Conservation (phyloP, 768 basidiomycete species). For the Termitomyces sp. region DNA sequence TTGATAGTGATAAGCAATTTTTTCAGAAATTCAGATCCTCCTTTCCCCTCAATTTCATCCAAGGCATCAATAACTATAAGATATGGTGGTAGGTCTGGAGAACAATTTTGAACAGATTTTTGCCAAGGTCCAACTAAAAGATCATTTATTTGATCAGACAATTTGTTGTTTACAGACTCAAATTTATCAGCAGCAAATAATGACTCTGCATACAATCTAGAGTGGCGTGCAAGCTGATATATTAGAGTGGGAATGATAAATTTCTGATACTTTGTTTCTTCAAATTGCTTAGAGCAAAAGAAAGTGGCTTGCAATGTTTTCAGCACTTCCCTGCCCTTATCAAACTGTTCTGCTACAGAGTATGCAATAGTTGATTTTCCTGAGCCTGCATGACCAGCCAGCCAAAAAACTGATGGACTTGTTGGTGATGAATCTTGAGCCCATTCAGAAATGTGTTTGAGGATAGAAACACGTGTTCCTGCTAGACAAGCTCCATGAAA, state of each 20-base stretch:
- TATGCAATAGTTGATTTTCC: neutral
- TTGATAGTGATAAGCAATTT: neutral
- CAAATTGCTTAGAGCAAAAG: neutral
- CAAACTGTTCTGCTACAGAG: neutral
- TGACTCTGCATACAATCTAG: neutral
- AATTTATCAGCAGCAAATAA: neutral
- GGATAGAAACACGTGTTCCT: neutral
- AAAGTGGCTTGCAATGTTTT: too few relatives aligned
- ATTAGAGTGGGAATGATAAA: conserved; percentile 16
- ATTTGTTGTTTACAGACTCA: conserved; percentile 1
- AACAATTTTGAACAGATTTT: neutral
- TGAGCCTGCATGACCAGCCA: neutral
- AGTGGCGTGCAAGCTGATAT: neutral
- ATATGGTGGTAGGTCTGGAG: neutral
- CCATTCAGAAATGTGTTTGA: conserved; percentile 7
- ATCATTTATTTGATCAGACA: conserved; percentile 11
- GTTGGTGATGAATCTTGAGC: neutral
- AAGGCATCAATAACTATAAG: conserved; percentile 8
- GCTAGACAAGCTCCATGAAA: conserved; percentile 14
- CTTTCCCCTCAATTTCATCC: conserved; percentile 4
- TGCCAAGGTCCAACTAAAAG: neutral
- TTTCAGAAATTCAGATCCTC: conserved; percentile 9
- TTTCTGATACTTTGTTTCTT: neutral
- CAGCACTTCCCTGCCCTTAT: too few relatives aligned
- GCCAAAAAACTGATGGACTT: conserved; percentile 9